Conservation (phyloP, 768 basidiomycete genomes). For the Termitomyces sp. region DNA sequence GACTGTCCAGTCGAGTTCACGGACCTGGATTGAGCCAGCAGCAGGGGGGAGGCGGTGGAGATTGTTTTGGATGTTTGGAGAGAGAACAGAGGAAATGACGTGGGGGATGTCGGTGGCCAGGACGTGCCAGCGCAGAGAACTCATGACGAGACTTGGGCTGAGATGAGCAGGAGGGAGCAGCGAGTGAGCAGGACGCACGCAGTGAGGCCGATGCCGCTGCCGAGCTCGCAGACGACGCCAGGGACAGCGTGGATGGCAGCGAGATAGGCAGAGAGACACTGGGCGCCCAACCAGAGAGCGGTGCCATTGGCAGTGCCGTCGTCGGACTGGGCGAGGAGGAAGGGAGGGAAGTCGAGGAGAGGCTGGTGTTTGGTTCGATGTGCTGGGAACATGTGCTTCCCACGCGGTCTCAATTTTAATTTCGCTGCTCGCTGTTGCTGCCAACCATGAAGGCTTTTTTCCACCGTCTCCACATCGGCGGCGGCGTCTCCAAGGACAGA, state of each 20-base stretch:
- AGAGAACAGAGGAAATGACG: conserved; percentile 60
- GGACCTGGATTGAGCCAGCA: conserved; percentile 49
- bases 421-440: conserved; percentile 15
- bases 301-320: conserved; percentile 73
- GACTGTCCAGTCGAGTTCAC: conserved; percentile 69
- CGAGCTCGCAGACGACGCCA: conserved; percentile 64
- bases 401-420: conserved; percentile 21
- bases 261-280: conserved; percentile 66
- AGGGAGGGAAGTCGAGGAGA: conserved; percentile 13
- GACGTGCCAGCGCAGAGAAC: conserved; percentile 69
- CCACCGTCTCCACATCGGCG: conserved; percentile 65
- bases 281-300: conserved; percentile 79
- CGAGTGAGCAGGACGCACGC: conserved; percentile 42
- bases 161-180: conserved; percentile 1
- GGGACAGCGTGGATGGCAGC: conserved; percentile 27
- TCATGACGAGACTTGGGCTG: conserved; percentile 49
- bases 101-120: conserved; percentile 69
- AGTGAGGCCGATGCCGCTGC: conserved; percentile 77
- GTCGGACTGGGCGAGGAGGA: conserved; percentile 51
- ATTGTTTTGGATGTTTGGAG: conserved; percentile 56
- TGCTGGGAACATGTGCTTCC: conserved; percentile 14
- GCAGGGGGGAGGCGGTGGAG: conserved; percentile 18
- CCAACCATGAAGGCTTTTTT: conserved; percentile 78
- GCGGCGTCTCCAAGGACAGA: conserved; percentile 51
- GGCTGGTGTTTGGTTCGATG: conserved; percentile 12